phyloP scores from a whole-genome alignment of 116 monocot genomes.

The Posidonia oceanica region DNA sequence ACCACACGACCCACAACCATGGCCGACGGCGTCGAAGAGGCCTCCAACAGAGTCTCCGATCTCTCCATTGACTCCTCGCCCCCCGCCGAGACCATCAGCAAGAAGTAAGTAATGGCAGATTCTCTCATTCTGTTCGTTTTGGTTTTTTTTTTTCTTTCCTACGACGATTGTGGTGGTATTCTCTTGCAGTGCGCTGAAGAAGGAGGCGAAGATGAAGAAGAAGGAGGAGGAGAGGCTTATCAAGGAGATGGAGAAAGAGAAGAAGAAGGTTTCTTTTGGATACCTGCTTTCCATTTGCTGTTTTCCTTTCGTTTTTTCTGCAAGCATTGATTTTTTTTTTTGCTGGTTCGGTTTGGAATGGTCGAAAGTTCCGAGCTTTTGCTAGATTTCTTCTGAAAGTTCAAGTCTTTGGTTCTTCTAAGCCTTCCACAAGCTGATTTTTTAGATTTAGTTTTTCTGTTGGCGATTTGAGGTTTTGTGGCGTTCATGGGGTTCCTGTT shows the following conservation, averaged over 20 bases:
- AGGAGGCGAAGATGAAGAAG: conserved; percentile 67
- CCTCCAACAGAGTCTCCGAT: conserved; percentile 17
- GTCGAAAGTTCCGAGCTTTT: background rate
- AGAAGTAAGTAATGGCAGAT: conserved; percentile 23
- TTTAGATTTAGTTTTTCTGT: too few species aligned
- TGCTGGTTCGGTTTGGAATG: background rate
- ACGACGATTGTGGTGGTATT: background rate
- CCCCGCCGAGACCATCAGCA: conserved; percentile 26
- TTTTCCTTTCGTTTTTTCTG: background rate
- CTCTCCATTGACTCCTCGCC: conserved; percentile 21
- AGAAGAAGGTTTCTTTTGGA: conserved; percentile 32
- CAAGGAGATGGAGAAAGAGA: conserved; percentile 74
- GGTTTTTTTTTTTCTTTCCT: background rate
- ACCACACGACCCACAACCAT: background rate
- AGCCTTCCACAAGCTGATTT: too few species aligned
- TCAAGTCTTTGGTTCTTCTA: background rate
- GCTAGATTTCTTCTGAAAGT: background rate
- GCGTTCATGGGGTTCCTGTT: background rate
- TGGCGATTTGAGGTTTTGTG: background rate
- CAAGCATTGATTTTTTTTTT: too few species aligned
- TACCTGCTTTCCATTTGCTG: background rate
- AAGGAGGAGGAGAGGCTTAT: conserved; percentile 65
- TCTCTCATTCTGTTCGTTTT: background rate
- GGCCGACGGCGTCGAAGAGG: conserved; percentile 11
- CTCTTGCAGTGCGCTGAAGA: conserved; percentile 55